Conservation (phyloP, 2,329 filamentous ascomycete genomes). For the Neopestalotiopsis clavispora region DNA sequence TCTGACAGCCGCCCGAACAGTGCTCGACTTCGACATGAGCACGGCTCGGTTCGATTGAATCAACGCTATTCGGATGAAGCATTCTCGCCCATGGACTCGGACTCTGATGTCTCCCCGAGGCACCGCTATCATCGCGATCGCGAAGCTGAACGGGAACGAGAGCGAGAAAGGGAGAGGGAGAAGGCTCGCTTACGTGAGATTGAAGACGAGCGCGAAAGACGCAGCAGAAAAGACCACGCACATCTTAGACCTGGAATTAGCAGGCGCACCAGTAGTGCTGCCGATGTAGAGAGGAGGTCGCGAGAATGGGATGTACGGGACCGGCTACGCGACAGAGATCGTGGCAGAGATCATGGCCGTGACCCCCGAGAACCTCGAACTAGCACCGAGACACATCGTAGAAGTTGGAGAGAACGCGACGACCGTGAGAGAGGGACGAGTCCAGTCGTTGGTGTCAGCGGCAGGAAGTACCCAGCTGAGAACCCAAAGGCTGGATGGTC, state of each 20-base stretch:
- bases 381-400: slow-evolving; percentile 33
- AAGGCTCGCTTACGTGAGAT: slow-evolving; percentile 21
- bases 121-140: slow-evolving; percentile 23
- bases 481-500: slow-evolving; percentile 7
- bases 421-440: slow-evolving; percentile 27
- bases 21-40: slow-evolving; percentile 29
- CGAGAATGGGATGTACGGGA: slow-evolving; percentile 32
- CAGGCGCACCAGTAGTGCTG: slow-evolving; percentile 37
- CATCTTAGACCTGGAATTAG: slow-evolving; percentile 31
- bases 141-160: slow-evolving; percentile 17
- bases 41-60: slow-evolving; percentile 27
- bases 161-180: slow-evolving; percentile 28
- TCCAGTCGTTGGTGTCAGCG: slow-evolving; percentile 28
- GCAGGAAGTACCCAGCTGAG: slow-evolving; percentile 32
- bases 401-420: slow-evolving; percentile 24
- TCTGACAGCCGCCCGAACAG: slow-evolving; percentile 17
- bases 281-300: slow-evolving; percentile 32
- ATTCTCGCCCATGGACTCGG: slow-evolving; percentile 33
- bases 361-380: slow-evolving; percentile 36
- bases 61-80: slow-evolving; percentile 34
- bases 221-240: slow-evolving; percentile 28
- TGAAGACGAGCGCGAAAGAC: slow-evolving; percentile 33
- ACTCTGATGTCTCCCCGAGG: slow-evolving; percentile 28
- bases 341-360: slow-evolving; percentile 24
- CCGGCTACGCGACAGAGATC: slow-evolving; percentile 16